Evolutionary conservation across 1,139 yeast species (phyloP), one percentile per base, ranked within the genome.

Genomic region (Geotrichum aggregatum): DNA sequence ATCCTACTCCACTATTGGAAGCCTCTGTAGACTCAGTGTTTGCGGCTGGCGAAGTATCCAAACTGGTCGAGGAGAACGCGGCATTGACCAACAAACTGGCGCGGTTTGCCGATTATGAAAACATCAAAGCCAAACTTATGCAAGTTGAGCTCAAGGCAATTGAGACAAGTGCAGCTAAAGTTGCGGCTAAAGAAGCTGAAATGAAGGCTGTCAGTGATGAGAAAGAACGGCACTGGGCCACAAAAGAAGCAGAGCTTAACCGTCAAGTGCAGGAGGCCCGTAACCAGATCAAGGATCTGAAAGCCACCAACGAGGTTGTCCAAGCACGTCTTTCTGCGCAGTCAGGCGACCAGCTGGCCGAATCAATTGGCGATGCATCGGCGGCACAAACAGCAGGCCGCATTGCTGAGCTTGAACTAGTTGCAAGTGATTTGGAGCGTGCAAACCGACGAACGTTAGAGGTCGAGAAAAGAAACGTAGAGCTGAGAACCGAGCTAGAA

Each of bases 1-100:
- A 92, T 69, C 98, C 98, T 2, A 78, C 77, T 56, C 95, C 96
- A 2, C 69, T 91, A 45, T 71, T 91, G 54, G 88, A 86, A 61
- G 77, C 80, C 35, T 80, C 94, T 2, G 68, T 86, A 33, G 87
- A 84, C 52, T 79, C 87, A 2, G 82, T 85, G n/a, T 68, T 76
- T 11, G 78, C 79, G 34, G 74, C 78, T 1, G 73, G 78, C 13
- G 89, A 87, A 54, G 70, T 78, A 2, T 77, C 76, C 1, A 69
- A 70, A 11, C 68, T 85, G 49, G 74, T 76, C 56, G 70, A 71
- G 21, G 87, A 85, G 62, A 79, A 84, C 54, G 69, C 71, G 2
- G 65, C 67, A 16, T 71, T 88, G 54, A 80, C 79, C 55, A 84
- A 83, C 47, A 81, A 83, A 62, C 66, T 87, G 42, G 72, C 84